Base-by-base conservation (phyloP, 108 stramenopile genomes). In the Aurantiochytrium sp. region DNA sequence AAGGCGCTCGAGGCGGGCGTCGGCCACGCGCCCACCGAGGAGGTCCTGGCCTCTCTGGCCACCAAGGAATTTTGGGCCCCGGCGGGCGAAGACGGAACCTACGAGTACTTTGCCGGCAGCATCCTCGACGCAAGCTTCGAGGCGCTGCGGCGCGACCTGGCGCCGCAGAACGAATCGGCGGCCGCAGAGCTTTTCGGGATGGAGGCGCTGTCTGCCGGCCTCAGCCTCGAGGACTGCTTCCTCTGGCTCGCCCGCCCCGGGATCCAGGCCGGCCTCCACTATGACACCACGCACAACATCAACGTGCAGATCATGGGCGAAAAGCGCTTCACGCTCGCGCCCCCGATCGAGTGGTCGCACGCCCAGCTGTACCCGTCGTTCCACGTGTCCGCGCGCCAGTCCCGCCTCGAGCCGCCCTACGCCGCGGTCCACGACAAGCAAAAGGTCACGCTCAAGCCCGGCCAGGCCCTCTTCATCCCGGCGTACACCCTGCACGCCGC, bases 251-350 rank as follows among this genome's bases (percentile, higher is more conserved):
- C 42, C 17, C 39, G 45, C 8, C 6, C 36, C n/a, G 36, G 73
- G 21, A 81, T 30, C 30, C 12, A 48, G 45, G 73, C 73, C 6
- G 73, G 21, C 6, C 39, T 81, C 12, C 73, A 81, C 45, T 81
- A 81, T 48, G 73, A 81, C 73, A 81, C 73, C 73, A 1, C 73
- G 19, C 6, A 41, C n/a, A 81, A 81, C 45, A 30, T 81, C 73
- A 81, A 81, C 30, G 39, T 41, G n/a, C 73, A 81, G 39, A 24
- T 81, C 42, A n/a, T 41, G n/a, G 73, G 73, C 73, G 19, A 24
- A 48, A 81, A 81, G 30, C 21, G 19, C 6, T 81, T 81, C 73
- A 21, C 45, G 45, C 10, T 81, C 42, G 39, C 39, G 8, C 73
- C 39, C 6, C 3, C 45, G 21, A 21, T 24, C 6, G 21, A 48